phyloP scores from a whole-genome alignment of 2,329 filamentous ascomycete genomes.

The Pseudogymnoascus pannorum region DNA sequence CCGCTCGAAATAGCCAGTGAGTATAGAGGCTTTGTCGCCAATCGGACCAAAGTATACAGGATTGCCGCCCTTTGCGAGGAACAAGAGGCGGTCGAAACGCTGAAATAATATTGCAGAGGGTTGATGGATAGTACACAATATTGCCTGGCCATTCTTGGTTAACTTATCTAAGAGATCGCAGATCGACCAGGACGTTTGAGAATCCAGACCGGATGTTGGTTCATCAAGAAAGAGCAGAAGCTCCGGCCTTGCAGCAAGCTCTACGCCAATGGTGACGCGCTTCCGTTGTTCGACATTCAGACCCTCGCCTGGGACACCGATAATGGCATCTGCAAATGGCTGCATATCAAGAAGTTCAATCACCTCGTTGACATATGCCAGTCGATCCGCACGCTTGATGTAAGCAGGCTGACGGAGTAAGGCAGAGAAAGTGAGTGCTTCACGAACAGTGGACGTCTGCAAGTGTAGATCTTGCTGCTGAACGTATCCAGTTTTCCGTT shows the following conservation, averaged over 20 bases:
- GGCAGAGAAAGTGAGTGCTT: conserved; percentile 84
- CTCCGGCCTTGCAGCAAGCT: conserved; percentile 81
- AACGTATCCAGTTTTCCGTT: conserved; percentile 68
- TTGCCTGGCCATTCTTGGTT: conserved; percentile 44
- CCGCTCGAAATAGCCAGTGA: conserved; percentile 53
- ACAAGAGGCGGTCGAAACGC: conserved; percentile 53
- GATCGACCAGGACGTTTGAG: conserved; percentile 58
- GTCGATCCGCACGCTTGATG: conserved; percentile 65
- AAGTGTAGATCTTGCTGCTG: conserved; percentile 89
- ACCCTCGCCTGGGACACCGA: conserved; percentile 55
- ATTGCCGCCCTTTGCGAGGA: conserved; percentile 56
- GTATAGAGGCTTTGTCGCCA: conserved; percentile 48
- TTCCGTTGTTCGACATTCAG: conserved; percentile 57
- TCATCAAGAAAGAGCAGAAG: conserved; percentile 86
- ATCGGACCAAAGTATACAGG: conserved; percentile 66
- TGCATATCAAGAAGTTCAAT: conserved; percentile 54
- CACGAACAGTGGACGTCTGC: conserved; percentile 74
- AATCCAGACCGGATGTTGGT: conserved; percentile 84
- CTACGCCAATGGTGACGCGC: conserved; percentile 67
- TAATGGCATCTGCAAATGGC: conserved; percentile 58
- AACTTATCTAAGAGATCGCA: conserved; percentile 55
- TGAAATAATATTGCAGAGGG: conserved; percentile 46
- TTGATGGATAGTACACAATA: conserved; percentile 50
- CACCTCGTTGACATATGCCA: conserved; percentile 81
- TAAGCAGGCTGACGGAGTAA: conserved; percentile 74